Evolutionary conservation across 2,329 filamentous ascomycete genomes (phyloP).

Genomic region (Aspergillus eucalypticola): DNA sequence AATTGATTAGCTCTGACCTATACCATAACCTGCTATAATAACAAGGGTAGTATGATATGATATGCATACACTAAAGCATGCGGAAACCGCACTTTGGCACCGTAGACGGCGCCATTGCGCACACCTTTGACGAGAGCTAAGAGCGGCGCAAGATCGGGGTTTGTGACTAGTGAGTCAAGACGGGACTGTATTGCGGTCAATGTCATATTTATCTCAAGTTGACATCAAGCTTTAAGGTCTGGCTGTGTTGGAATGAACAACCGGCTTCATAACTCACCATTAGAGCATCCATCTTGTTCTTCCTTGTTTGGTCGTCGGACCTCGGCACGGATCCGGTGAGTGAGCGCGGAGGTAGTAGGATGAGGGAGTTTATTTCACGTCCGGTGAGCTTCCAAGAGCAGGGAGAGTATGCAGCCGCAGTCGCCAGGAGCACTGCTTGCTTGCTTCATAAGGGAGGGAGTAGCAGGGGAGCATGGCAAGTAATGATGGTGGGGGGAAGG

Average conservation of each 20-base stretch:
- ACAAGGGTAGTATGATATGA: background rate
- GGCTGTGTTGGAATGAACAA: background rate
- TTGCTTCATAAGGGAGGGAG: background rate
- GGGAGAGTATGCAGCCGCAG: constrained; percentile 14
- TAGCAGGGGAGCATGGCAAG: background rate
- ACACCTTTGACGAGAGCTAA: constrained; percentile 87
- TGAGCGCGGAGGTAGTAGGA: background rate
- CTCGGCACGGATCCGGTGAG: constrained; percentile 25
- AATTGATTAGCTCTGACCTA: constrained; percentile 19
- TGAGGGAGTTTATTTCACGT: constrained; percentile 9
- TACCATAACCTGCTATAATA: no score
- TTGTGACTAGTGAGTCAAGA: constrained; percentile 74
- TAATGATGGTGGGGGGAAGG: constrained; percentile 18
- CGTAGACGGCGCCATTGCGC: constrained; percentile 96
- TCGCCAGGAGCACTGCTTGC: constrained; percentile 11
- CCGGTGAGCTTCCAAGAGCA: constrained; percentile 6
- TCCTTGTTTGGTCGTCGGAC: constrained; percentile 16
- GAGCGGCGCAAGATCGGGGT: constrained; percentile 81
- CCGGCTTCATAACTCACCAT: constrained; percentile 26
- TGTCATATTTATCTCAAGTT: no score
- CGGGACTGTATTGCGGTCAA: constrained; percentile 53
- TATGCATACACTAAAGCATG: constrained; percentile 78
- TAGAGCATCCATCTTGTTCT: constrained; percentile 37
- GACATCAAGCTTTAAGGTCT: no score
- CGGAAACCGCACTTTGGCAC: constrained; percentile 95